phyloP scores from a whole-genome alignment of 164 flowering plant species.

The Nymphaea colorata region DNA sequence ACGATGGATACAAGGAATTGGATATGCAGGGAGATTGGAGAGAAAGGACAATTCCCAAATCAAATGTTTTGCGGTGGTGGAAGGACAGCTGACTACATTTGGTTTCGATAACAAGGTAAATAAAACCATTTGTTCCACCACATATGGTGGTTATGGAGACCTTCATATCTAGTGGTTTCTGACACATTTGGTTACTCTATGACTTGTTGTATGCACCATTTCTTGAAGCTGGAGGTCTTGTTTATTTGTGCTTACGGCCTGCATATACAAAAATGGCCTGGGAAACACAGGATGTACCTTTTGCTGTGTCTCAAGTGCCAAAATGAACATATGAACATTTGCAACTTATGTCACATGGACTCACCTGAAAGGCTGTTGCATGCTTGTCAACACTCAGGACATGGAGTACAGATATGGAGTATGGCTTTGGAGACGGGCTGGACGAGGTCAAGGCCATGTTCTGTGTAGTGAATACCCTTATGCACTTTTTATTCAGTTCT shows the following conservation, averaged over 20 bases:
- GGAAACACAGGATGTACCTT: too few species aligned
- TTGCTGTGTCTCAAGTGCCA: too few species aligned
- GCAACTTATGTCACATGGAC: too few species aligned
- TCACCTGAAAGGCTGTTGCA: too few species aligned
- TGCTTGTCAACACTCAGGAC: too few species aligned
- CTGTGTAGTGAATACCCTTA: too few species aligned
- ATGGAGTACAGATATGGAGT: too few species aligned
- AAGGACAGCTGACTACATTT: constrained; percentile 65
- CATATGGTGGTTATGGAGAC: neutral
- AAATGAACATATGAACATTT: too few species aligned
- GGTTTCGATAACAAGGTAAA: constrained; percentile 89
- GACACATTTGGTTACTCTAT: neutral
- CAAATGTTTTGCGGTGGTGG: constrained; percentile 70
- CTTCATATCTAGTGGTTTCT: neutral
- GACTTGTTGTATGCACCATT: neutral
- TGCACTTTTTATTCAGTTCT: too few species aligned
- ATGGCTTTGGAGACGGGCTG: too few species aligned
- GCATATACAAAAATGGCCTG: too few species aligned
- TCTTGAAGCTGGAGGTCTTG: neutral
- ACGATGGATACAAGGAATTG: constrained; percentile 82
- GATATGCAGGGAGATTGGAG: constrained; percentile 65
- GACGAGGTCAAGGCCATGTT: too few species aligned
- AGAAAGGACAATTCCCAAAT: constrained; percentile 76
- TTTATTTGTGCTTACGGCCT: neutral
- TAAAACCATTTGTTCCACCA: neutral